Percentiles rank a stretch among this genome's conserved stretches.
These are phyloP conservation scores for Hymenoscyphus fructigenus DNA, from an alignment of 2,329 filamentous ascomycete genomes.

Conservation along the genomic window DNA sequence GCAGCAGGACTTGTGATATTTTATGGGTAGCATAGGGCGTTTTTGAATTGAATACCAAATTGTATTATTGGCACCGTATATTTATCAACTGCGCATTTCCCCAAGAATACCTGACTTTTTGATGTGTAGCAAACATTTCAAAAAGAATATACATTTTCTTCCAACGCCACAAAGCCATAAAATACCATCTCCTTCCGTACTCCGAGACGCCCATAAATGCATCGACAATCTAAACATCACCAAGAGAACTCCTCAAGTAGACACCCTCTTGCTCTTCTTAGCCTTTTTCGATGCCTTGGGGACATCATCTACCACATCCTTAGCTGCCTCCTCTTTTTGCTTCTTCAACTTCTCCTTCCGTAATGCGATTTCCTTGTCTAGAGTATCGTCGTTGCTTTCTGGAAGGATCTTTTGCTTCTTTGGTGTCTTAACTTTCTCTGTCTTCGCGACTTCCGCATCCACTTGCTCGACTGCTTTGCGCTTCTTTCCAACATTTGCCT, in stretches of 20 bases:
- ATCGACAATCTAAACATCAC: background rate
- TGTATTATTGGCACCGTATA: background rate
- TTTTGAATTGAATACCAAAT: background rate
- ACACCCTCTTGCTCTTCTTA: constrained; percentile 9
- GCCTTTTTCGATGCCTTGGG: constrained; percentile 17
- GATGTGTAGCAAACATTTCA: background rate
- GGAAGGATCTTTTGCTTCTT: constrained; percentile 37
- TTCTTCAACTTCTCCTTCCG: constrained; percentile 39
- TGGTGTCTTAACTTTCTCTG: constrained; percentile 38
- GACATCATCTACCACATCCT: constrained; percentile 30
- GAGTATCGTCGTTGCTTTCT: constrained; percentile 37
- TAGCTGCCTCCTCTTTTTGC: constrained; percentile 38
- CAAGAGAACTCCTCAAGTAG: background rate
- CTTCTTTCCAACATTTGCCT: constrained; percentile 60
- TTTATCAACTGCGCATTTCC: background rate
- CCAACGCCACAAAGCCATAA: background rate
- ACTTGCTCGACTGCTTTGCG: constrained; percentile 39
- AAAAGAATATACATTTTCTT: constrained; percentile 9
- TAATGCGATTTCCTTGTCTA: constrained; percentile 38
- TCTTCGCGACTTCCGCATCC: constrained; percentile 32
- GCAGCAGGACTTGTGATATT: constrained; percentile 3
- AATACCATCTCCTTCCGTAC: constrained; percentile 6
- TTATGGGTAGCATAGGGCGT: background rate
- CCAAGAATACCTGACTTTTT: background rate
- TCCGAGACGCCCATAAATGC: constrained; percentile 15